These are phyloP conservation scores for Bryum argenteum DNA, from an alignment of 225 moss, liverwort and hornwort genomes.

Conservation along the genomic window DNA sequence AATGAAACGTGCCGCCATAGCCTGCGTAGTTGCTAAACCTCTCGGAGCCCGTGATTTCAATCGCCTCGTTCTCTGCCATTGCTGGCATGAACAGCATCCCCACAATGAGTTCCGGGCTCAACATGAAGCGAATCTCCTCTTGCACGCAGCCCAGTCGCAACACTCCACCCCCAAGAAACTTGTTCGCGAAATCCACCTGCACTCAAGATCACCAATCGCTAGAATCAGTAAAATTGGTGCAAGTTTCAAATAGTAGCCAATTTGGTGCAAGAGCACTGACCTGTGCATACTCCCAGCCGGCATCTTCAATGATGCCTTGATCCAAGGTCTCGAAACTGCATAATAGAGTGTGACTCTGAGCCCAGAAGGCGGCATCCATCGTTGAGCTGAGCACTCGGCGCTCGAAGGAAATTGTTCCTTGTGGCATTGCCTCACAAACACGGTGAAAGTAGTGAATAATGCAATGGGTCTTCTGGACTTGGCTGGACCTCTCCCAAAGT, in stretches of 20 bases:
- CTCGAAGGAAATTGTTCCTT: conserved; percentile 40
- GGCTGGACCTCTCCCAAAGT: conserved; percentile 36
- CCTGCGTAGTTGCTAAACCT: conserved; percentile 40
- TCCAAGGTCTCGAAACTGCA: conserved; percentile 56
- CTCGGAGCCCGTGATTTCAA: conserved; percentile 46
- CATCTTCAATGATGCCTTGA: conserved; percentile 57
- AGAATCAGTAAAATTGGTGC: too few relatives aligned
- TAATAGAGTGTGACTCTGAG: conserved; percentile 34
- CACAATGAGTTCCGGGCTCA: conserved; percentile 45
- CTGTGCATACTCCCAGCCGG: conserved; percentile 65
- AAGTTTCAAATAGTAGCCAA: too few relatives aligned
- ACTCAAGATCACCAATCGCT: neutral
- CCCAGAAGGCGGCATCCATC: conserved; percentile 27
- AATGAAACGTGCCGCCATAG: conserved; percentile 44
- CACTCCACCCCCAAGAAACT: conserved; percentile 74
- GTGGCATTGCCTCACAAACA: conserved; percentile 47
- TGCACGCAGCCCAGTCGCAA: conserved; percentile 75
- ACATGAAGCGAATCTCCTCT: conserved; percentile 57
- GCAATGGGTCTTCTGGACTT: conserved; percentile 49
- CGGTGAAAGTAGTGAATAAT: conserved; percentile 45
- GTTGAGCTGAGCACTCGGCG: conserved; percentile 37
- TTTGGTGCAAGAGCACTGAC: neutral
- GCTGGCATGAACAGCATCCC: conserved; percentile 62
- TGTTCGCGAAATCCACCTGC: conserved; percentile 78
- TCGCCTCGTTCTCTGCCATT: conserved; percentile 52